These are phyloP conservation scores for Pichia cactophila DNA, from an alignment of 1,139 yeast species.

Conservation along the genomic window DNA sequence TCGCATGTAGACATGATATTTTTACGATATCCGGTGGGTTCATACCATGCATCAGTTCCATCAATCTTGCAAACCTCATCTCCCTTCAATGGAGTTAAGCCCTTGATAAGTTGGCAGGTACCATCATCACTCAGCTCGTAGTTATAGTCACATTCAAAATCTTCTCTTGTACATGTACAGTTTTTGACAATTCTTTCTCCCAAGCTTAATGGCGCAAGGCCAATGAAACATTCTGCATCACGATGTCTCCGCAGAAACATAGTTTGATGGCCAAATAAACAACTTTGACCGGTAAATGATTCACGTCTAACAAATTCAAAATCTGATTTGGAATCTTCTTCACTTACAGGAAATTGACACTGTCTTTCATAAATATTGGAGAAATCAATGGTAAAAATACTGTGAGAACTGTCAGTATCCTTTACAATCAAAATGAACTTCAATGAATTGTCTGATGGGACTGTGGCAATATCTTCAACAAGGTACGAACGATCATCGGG, in stretches of 20 bases:
- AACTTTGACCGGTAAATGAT: slow-evolving; percentile 51
- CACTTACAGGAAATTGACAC: slow-evolving; percentile 59
- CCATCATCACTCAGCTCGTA: slow-evolving; percentile 66
- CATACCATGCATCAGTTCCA: slow-evolving; percentile 57
- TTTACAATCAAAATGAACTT: slow-evolving; percentile 52
- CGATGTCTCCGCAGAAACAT: slow-evolving; percentile 65
- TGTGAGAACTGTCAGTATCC: slow-evolving; percentile 32
- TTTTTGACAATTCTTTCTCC: slow-evolving; percentile 54
- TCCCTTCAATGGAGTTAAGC: slow-evolving; percentile 61
- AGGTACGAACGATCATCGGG: slow-evolving; percentile 39
- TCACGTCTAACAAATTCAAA: slow-evolving; percentile 80
- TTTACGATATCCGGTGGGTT: slow-evolving; percentile 75
- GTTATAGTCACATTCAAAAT: slow-evolving; percentile 92
- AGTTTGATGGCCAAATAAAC: slow-evolving; percentile 87
- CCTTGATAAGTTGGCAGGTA: slow-evolving; percentile 75
- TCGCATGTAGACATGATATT: slow-evolving; percentile 68
- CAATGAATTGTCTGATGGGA: slow-evolving; percentile 82
- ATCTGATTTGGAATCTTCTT: slow-evolving; percentile 51
- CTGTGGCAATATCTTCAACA: slow-evolving; percentile 75
- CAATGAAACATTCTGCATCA: slow-evolving; percentile 69
- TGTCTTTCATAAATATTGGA: slow-evolving; percentile 54
- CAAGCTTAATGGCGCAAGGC: slow-evolving; percentile 60
- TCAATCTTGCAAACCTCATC: slow-evolving; percentile 55
- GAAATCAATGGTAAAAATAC: slow-evolving; percentile 62
- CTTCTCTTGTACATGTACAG: slow-evolving; percentile 81